A percentile compares a stretch with the other conserved stretches of the same genome.
Evolutionary conservation across 148 eudicot species (phyloP).

Genomic region (Camellia japonica): DNA sequence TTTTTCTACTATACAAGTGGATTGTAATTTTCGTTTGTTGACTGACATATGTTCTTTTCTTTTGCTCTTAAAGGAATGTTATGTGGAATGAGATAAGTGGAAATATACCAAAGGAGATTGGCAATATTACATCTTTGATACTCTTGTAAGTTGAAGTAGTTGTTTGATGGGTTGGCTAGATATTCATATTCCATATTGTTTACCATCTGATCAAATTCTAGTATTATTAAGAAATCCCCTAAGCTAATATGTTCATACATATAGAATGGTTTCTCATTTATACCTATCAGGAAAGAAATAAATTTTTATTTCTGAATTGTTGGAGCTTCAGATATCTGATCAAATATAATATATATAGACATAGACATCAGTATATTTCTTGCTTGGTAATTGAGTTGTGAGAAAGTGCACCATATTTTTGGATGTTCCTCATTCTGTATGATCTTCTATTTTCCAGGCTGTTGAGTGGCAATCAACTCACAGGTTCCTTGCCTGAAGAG

Average conservation of each 20-base stretch:
- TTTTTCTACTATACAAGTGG: background rate
- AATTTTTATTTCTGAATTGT: no score
- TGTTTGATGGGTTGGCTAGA: background rate
- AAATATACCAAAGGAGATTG: slow-evolving; percentile 54
- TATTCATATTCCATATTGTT: background rate
- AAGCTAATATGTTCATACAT: no score
- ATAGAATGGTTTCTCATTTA: no score
- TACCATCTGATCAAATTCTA: background rate
- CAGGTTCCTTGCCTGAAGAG: slow-evolving; percentile 81
- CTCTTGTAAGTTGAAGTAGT: slow-evolving; percentile 42
- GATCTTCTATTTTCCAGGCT: slow-evolving; percentile 46
- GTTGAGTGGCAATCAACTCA: slow-evolving; percentile 74
- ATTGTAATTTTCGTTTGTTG: background rate
- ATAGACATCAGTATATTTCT: background rate
- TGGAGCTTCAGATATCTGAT: background rate
- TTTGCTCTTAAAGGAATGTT: slow-evolving; percentile 36
- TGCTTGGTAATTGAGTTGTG: background rate
- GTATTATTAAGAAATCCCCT: background rate
- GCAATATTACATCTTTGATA: slow-evolving; percentile 37
- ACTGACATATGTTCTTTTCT: slow-evolving; percentile 2
- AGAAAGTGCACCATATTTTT: background rate
- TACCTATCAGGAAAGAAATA: no score
- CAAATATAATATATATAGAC: background rate
- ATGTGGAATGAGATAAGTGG: slow-evolving; percentile 65
- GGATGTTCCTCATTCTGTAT: slow-evolving; percentile 7